These are phyloP conservation scores for Cochlearia excelsa DNA, from an alignment of 345 rosid species.

Conservation along the genomic window DNA sequence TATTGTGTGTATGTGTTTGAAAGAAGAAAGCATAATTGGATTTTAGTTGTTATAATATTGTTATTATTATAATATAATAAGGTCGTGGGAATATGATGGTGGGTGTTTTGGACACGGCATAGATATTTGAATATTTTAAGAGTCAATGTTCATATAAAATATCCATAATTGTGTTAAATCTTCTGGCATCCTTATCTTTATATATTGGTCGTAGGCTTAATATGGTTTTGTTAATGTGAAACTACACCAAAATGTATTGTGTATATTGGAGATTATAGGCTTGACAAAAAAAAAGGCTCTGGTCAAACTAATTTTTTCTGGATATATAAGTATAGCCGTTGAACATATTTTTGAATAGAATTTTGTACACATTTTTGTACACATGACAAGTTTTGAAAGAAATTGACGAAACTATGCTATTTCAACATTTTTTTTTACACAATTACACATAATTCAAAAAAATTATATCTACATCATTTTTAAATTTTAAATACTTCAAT, in stretches of 20 bases:
- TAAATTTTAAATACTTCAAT: too few relatives aligned
- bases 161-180: slow-evolving; percentile 15
- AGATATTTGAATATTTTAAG: slow-evolving; percentile 18
- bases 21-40: slow-evolving; percentile 21
- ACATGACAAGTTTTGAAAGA: too few relatives aligned
- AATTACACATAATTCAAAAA: too few relatives aligned
- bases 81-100: slow-evolving; percentile 22
- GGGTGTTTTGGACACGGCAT: slow-evolving; percentile 28
- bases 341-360: too few relatives aligned
- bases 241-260: neutral
- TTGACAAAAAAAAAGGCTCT: too few relatives aligned
- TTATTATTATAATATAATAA: slow-evolving; percentile 21
- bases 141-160: slow-evolving; percentile 28
- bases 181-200: slow-evolving; percentile 23
- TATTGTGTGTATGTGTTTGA: neutral
- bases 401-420: too few relatives aligned
- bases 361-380: too few relatives aligned
- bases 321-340: too few relatives aligned
- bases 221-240: slow-evolving; percentile 22
- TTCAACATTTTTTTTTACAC: too few relatives aligned
- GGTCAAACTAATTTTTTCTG: too few relatives aligned
- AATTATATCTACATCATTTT: too few relatives aligned
- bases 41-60: neutral
- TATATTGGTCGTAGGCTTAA: slow-evolving; percentile 15
- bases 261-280: too few relatives aligned